Base-by-base conservation (phyloP, 495 filamentous ascomycete species). In the Cercophora newfieldiana region DNA sequence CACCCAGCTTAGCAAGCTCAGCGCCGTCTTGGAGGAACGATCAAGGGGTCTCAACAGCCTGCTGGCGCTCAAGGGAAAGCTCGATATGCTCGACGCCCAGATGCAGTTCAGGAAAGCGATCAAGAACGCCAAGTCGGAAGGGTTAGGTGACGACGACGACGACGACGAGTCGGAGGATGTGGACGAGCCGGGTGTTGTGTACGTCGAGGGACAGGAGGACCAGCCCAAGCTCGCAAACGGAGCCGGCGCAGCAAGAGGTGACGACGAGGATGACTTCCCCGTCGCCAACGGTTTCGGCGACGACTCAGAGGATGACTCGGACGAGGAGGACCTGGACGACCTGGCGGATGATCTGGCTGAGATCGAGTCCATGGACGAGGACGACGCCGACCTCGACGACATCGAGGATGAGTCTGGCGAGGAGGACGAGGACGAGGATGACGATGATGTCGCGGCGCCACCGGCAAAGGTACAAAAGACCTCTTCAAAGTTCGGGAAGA, bases 21-120 rank as follows among this genome's bases (percentile, higher is more conserved):
- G 91, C 75, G 87, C 88, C 64, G 93, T 97, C 24, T 86, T 97
- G 69, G 89, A 93, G 63, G 91, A 94, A 75, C 86, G 95, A 21
- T 91, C 93, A 18, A 87, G 87, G 14, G 92, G 89, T 28, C 82
- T 98, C n/a, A 86, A 90, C 25, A 90, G 89, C 50, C 79, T 99
- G 33, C 82, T 97, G 24, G 82, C 91, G n/a, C 83, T 99, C 26
- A 96, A 97, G 79, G 94, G 94, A 16, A 94, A 95, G 73, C 84
- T 97, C 10, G 94, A 97, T 73, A 89, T 97, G 87, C 80, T 97
- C 53, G 86, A 92, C 63, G 89, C 92, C 12, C 95, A 99, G 76
- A 85, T 97, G 63, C 86, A 92, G 66, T 77, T 96, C 66, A 82
- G 95, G 29, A 87, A 88, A 63, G 82, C 81, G 19, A 83, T 91